Base-by-base conservation (phyloP, 2,329 filamentous ascomycete genomes). In the Didymella exigua region DNA sequence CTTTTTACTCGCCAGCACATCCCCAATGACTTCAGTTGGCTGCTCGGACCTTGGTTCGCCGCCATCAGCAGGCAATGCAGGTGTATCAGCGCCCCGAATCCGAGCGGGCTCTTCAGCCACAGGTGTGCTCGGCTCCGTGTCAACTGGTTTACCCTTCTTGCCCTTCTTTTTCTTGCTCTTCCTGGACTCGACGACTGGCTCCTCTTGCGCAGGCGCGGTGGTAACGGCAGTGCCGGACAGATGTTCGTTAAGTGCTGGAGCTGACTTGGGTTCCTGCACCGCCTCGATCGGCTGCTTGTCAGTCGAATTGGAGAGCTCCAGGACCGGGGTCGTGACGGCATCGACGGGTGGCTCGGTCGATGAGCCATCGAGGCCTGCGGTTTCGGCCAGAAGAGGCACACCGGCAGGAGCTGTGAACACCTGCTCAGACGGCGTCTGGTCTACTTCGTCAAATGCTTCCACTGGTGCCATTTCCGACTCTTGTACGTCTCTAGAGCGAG, bases 111-210 rank as follows among this genome's bases (percentile, higher is more conserved):
- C 53, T 42, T 62, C 62, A 30, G 16, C 34, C 6, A 29, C 21
- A 19, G 55, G 36, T 10, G 54, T 63, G 18, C 37, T 49, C 18
- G 56, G 59, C 34, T 63, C 58, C 2, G 54, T 38, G 3, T 59
- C 60, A 19, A 27, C 21, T 2, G 53, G 36, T 33, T 60, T 59
- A 6, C 36, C 49, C 43, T 62, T 66, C 48, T 66, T 67, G 13
- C 46, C 55, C 47, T 68, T 67, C 56, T 65, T 67, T 36, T 66
- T 68, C 55, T 63, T 66, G 38, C 49, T 55, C 45, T 63, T 65
- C 45, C 63, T 65, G 5, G 57, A 18, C 26, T 63, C 55, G 7
- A 60, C 42, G 9, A 44, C 27, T 2, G 56, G 19, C n/a, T 50
- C 50, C 1, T 41, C 38, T 23, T 23, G 49, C 1, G 27, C 24